A percentile compares a stretch with the other conserved stretches of the same genome.
Evolutionary conservation across 2,329 filamentous ascomycete species (phyloP).

Genomic region (Fusarium sambucinum): DNA sequence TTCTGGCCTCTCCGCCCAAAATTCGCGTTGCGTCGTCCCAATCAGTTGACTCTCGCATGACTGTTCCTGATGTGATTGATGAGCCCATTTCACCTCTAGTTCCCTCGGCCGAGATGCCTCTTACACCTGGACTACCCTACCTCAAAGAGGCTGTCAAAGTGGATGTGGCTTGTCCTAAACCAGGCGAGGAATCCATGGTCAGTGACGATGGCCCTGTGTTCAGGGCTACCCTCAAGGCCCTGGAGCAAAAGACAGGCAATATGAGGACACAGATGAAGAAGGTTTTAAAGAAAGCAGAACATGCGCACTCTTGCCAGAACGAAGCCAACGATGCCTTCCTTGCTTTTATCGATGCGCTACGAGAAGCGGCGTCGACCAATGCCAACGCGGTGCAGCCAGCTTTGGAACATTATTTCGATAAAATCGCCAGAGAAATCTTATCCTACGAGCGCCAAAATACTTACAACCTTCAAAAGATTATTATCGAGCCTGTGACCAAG

Average conservation of each 20-base stretch:
- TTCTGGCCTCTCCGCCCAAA: slow-evolving; percentile 78
- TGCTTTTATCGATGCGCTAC: slow-evolving; percentile 85
- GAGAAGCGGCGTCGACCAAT: slow-evolving; percentile 90
- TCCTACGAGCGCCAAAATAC: slow-evolving; percentile 88
- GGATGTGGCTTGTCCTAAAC: slow-evolving; percentile 87
- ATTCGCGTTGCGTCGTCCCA: slow-evolving; percentile 88
- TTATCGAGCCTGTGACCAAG: slow-evolving; percentile 93
- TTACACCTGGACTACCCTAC: slow-evolving; percentile 44
- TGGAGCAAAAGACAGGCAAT: slow-evolving; percentile 96
- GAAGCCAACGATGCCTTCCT: slow-evolving; percentile 88
- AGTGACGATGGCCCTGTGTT: slow-evolving; percentile 96
- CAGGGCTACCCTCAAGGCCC: slow-evolving; percentile 93
- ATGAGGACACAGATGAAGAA: slow-evolving; percentile 97
- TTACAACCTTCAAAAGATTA: slow-evolving; percentile 85
- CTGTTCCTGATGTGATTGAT: slow-evolving; percentile 72
- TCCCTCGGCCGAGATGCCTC: slow-evolving; percentile 54
- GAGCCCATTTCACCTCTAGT: slow-evolving; percentile 68
- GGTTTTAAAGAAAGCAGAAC: slow-evolving; percentile 92
- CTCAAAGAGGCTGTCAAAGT: slow-evolving; percentile 75
- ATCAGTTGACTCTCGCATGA: slow-evolving; percentile 85
- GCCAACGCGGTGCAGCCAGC: slow-evolving; percentile 97
- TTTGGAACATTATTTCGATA: slow-evolving; percentile 97
- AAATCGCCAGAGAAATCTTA: slow-evolving; percentile 91
- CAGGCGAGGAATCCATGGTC: slow-evolving; percentile 84
- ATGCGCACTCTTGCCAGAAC: slow-evolving; percentile 81